Evolutionary conservation across 169 alveolate species (phyloP), one percentile per base, ranked within the genome.

Genomic region (Babesia ovata): DNA sequence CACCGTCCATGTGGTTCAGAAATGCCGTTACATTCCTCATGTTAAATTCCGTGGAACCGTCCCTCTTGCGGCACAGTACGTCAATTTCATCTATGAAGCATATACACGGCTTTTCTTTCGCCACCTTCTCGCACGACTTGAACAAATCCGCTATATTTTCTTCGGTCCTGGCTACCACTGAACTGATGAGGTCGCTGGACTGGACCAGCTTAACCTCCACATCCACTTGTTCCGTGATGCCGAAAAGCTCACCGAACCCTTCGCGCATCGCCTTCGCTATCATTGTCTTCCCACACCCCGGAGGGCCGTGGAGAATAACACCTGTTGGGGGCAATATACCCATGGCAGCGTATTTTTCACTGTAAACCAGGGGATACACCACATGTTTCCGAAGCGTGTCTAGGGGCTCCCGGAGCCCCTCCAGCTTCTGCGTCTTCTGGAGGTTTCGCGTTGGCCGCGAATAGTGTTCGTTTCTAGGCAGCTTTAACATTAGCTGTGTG

Each of bases 301-400:
- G 99, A 17, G 99, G 99, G 2, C 99, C 99, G 90, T 98, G 97
- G 46, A 98, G 92, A 60, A 98, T 90, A 59, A 98, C 94, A 4
- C 99, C 99, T 36, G 94, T 88, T 22, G 99, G 99, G 12, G 99
- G 98, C 33, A 78, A 76, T 42, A 97, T 86, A 26, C 95, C 96
- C 57, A 96, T 79, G 62, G 87, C 63, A 60, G 74, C 50, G 73
- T 76, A 69, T 53, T 66, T 54, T 10, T 74, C 83, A 4, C 29
- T 17, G 33, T 53, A 74, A 19, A 75, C 66, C 14, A 83, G 58
- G 21, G 90, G 90, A 28, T 50, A 28, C 19, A 83, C 33, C 28
- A 83, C 90, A 54, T 74, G 81, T 22, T 56, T 28, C 36, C 49
- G 74, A 14, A 83, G 58, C 24, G 24, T 54, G n/a, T 75, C 82